Conservation (phyloP, 2,329 filamentous ascomycete species). For the Ophiocordyceps sinensis region DNA sequence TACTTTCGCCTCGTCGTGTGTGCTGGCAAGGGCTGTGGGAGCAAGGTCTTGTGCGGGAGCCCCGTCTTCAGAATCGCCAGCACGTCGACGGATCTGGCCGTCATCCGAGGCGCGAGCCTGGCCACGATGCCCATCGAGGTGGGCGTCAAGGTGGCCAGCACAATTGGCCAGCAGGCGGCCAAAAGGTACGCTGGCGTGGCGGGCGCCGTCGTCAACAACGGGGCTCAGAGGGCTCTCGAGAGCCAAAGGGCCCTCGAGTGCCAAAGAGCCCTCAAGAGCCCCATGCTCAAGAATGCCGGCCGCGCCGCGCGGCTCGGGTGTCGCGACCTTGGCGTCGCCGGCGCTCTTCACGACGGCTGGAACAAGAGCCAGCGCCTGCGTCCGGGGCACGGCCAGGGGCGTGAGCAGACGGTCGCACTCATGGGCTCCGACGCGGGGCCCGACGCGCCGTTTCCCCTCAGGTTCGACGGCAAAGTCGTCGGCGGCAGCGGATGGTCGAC, state of each 20-base stretch:
- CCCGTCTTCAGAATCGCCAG: constrained; percentile 58
- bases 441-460: constrained; percentile 35
- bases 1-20: constrained; percentile 57
- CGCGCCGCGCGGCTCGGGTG: constrained; percentile 23
- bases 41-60: constrained; percentile 47
- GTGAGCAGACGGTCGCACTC: constrained; percentile 20
- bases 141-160: constrained; percentile 41
- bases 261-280: constrained; percentile 18
- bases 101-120: constrained; percentile 50
- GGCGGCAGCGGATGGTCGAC: constrained; percentile 26
- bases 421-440: constrained; percentile 37
- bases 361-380: constrained; percentile 22
- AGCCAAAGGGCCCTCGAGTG: constrained; percentile 19
- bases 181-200: constrained; percentile 26
- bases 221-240: constrained; percentile 22
- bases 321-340: constrained; percentile 10
- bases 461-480: constrained; percentile 32
- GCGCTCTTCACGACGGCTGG: constrained; percentile 18
- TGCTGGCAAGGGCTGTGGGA: constrained; percentile 19
- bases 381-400: constrained; percentile 15
- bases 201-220: constrained; percentile 23
- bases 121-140: constrained; percentile 51
- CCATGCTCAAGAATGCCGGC: constrained; percentile 20
- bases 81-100: constrained; percentile 44
- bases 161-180: constrained; percentile 29